phyloP scores from a whole-genome alignment of 2,329 filamentous ascomycete species.

The Arthrinium puccinioides region DNA sequence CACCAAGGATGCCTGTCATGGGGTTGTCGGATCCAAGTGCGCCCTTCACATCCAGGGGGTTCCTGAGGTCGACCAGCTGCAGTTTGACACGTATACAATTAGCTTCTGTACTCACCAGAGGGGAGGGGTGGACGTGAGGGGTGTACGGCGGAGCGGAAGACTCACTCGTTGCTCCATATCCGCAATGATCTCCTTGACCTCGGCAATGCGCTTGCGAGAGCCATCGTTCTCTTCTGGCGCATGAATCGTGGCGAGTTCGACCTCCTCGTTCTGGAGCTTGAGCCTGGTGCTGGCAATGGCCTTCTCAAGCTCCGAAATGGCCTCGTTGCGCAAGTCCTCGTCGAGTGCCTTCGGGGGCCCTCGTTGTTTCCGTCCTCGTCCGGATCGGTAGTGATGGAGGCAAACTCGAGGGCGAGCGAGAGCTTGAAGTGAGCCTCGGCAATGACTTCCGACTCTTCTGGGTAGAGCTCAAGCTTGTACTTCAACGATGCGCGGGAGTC shows the following conservation, averaged over 20 bases:
- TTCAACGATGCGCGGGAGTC: constrained; percentile 73
- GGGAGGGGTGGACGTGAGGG: constrained; percentile 12
- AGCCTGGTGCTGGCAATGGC: constrained; percentile 67
- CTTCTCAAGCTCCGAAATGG: constrained; percentile 61
- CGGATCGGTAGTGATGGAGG: constrained; percentile 61
- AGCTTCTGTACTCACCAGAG: constrained; percentile 7
- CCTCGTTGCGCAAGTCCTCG: constrained; percentile 63
- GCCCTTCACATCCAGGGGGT: constrained; percentile 49
- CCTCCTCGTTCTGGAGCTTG: constrained; percentile 64
- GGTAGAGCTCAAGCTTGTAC: constrained; percentile 72
- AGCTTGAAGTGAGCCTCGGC: constrained; percentile 97
- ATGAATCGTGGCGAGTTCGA: constrained; percentile 54
- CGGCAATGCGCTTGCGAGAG: constrained; percentile 54
- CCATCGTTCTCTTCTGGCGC: constrained; percentile 61
- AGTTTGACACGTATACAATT: constrained; percentile 10
- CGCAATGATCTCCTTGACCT: constrained; percentile 70
- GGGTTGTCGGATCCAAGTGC: constrained; percentile 44
- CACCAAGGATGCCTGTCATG: constrained; percentile 55
- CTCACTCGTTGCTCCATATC: constrained; percentile 72
- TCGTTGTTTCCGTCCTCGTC: constrained; percentile 44
- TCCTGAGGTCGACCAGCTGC: constrained; percentile 61
- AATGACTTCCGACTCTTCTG: constrained; percentile 74
- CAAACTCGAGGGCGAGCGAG: constrained; percentile 89
- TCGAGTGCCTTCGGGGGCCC: constrained; percentile 50
- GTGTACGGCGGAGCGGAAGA: constrained; percentile 18